A percentile compares a stretch with the other conserved stretches of the same genome.
phyloP scores from a whole-genome alignment of 2,329 filamentous ascomycete species.

The Nigrospora sphaerica region DNA sequence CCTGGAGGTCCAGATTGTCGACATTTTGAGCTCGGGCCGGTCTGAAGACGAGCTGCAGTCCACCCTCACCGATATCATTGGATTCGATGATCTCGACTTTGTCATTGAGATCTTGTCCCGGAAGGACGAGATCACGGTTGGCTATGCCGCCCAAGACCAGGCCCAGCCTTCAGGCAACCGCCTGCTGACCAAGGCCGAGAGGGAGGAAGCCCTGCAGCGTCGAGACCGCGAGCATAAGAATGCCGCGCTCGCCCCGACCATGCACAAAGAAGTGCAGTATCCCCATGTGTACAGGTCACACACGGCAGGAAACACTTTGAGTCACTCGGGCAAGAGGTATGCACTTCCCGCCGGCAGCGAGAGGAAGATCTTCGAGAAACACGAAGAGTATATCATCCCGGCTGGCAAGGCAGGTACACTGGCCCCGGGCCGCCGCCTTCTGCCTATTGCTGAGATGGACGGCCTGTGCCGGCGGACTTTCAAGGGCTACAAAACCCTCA shows the following conservation, averaged over 20 bases:
- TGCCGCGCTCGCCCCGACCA: slow-evolving; percentile 61
- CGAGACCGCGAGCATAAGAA: slow-evolving; percentile 81
- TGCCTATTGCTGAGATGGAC: slow-evolving; percentile 78
- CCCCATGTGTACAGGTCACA: slow-evolving; percentile 89
- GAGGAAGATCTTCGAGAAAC: slow-evolving; percentile 64
- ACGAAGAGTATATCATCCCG: slow-evolving; percentile 85
- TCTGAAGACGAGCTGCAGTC: slow-evolving; percentile 87
- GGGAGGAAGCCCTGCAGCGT: slow-evolving; percentile 69
- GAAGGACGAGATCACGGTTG: slow-evolving; percentile 58
- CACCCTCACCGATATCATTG: slow-evolving; percentile 79
- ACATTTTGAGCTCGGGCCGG: slow-evolving; percentile 60
- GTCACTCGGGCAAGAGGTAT: slow-evolving; percentile 73
- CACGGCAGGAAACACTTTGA: slow-evolving; percentile 79
- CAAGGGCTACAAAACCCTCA: slow-evolving; percentile 85
- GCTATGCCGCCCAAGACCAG: slow-evolving; percentile 25
- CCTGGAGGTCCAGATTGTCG: slow-evolving; percentile 71
- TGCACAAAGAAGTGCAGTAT: slow-evolving; percentile 69
- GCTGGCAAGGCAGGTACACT: slow-evolving; percentile 72
- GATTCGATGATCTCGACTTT: slow-evolving; percentile 89
- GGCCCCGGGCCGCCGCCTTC: slow-evolving; percentile 63
- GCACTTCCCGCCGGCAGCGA: slow-evolving; percentile 70
- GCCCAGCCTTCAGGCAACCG: slow-evolving; percentile 32
- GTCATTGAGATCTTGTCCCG: slow-evolving; percentile 84
- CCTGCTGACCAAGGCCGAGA: slow-evolving; percentile 68
- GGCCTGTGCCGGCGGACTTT: slow-evolving; percentile 88